Evolutionary conservation across 257 asterid genomes (phyloP), one percentile per base, ranked within the genome.

Genomic region (Scutellaria minor): DNA sequence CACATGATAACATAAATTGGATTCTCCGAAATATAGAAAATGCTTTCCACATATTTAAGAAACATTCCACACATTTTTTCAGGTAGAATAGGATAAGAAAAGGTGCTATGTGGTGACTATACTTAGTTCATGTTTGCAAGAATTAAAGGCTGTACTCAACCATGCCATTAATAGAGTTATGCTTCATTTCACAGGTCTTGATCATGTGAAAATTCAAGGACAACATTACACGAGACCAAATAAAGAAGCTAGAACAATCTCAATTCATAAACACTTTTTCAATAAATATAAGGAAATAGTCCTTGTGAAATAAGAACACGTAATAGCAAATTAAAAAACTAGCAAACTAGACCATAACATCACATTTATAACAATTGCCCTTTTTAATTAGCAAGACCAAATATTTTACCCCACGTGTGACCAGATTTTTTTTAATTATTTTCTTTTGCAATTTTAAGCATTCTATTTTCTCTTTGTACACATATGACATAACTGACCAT

Each of bases 351-450:
- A 62, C 18, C 18, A 46, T 9, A 20, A 20, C 6, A 14, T 54
- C 68, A 22, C 55, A 46, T 44, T 52, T 22, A 27, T 60, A 50
- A 41, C 76, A 66, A 46, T n/a, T 39, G n/a, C 18, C 75, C 42
- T 42, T 39, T 13, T 48, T 41, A 7, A 35, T 22, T 40, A 18
- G 68, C 15, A 35, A 7, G 39, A 37, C 22, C 20, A 61, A 45
- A n/a, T 39, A 61, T 4, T 9, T 18, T 45, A 35, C 46, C n/a
- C 15, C 11, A 10, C 52, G n/a, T 20, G 12, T 18, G 3, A 40
- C 52, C 37, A 46, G 31, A 20, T 20, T 47, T 13, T 53, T 39
- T 53, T 39, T 39, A 15, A 53, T 5, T 41, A 68, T 15, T 44
- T 31, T 24, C 37, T 2, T 31, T 31, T 31, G 37, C 37, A 31